phyloP scores from a whole-genome alignment of 164 flowering plant genomes.

The Vitis rupestris region DNA sequence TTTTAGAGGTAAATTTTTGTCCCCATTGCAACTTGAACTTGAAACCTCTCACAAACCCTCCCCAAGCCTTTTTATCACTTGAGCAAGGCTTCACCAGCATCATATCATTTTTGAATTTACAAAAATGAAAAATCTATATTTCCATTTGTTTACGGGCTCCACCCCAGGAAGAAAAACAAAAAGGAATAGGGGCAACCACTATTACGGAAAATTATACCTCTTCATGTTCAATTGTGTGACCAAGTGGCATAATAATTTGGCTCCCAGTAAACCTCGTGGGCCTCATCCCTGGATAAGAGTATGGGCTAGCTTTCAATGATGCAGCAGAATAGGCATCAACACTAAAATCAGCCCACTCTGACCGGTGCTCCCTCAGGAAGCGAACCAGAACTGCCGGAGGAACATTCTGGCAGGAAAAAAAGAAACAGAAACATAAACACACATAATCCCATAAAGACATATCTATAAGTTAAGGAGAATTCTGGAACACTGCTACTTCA shows the following conservation, averaged over 20 bases:
- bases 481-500: too few relatives aligned
- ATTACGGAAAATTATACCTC: slow-evolving; percentile 43
- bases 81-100: too few relatives aligned
- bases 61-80: too few relatives aligned
- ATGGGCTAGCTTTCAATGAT: slow-evolving; percentile 65
- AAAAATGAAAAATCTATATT: too few relatives aligned
- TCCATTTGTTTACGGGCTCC: too few relatives aligned
- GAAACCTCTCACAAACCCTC: too few relatives aligned
- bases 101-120: too few relatives aligned
- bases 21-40: too few relatives aligned
- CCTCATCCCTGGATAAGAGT: slow-evolving; percentile 64
- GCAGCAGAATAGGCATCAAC: slow-evolving; percentile 89
- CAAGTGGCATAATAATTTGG: slow-evolving; percentile 88
- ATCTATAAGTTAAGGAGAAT: too few relatives aligned
- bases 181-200: neutral
- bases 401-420: slow-evolving; percentile 55
- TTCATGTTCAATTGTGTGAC: slow-evolving; percentile 87
- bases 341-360: slow-evolving; percentile 94
- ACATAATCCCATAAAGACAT: neutral
- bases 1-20: too few relatives aligned
- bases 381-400: slow-evolving; percentile 84
- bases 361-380: slow-evolving; percentile 88
- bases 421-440: neutral
- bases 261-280: slow-evolving; percentile 75
- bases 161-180: too few relatives aligned